Evolutionary conservation across 495 filamentous ascomycete genomes (phyloP).

Genomic region (Glutinoglossum americanum): DNA sequence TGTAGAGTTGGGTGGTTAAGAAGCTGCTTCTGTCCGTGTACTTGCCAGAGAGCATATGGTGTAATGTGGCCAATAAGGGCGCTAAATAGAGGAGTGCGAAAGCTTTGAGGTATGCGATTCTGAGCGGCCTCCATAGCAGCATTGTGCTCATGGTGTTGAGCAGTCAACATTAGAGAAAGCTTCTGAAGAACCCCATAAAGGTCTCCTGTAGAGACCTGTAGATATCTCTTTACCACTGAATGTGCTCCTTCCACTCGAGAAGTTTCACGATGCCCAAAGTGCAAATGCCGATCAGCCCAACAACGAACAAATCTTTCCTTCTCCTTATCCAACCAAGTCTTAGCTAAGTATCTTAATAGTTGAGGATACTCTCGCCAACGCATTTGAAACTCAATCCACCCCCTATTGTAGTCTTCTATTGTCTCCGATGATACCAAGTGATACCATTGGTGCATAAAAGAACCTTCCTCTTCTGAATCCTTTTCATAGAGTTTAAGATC

Average conservation of each 20-base stretch:
- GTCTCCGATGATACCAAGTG: background rate
- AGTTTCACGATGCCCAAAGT: background rate
- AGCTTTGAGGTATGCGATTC: background rate
- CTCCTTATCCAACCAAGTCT: background rate
- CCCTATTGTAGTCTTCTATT: background rate
- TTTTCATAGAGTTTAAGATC: background rate
- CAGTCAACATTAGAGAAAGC: background rate
- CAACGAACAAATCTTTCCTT: background rate
- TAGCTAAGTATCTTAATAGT: background rate
- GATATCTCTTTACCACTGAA: background rate
- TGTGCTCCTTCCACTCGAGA: background rate
- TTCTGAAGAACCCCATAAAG: background rate
- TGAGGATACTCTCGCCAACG: too few relatives aligned
- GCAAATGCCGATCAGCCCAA: background rate
- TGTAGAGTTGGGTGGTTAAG: background rate
- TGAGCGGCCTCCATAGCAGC: background rate
- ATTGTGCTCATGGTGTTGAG: background rate
- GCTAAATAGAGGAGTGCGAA: background rate
- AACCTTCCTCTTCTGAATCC: background rate
- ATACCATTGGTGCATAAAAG: background rate
- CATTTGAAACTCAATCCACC: background rate
- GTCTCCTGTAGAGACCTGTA: background rate
- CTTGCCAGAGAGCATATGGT: background rate
- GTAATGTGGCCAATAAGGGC: background rate
- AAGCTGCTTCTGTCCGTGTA: background rate